Percentiles rank a stretch among this genome's conserved stretches.
Evolutionary conservation across 2,329 filamentous ascomycete species (phyloP).

Genomic region (Botrytis byssoidea): DNA sequence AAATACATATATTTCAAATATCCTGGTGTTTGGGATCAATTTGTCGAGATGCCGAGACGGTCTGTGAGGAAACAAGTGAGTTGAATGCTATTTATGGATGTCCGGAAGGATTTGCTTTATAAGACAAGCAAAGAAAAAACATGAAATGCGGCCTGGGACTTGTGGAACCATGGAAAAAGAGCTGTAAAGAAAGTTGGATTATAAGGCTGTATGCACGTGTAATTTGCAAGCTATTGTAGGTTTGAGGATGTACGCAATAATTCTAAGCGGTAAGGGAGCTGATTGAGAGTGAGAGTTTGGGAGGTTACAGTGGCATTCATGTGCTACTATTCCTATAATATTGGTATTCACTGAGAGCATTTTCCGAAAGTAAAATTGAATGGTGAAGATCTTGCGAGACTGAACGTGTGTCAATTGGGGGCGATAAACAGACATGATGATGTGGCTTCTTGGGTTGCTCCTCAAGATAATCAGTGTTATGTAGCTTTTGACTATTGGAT

Average conservation of each 20-base stretch:
- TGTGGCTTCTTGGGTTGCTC: not conserved
- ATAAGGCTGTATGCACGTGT: not conserved
- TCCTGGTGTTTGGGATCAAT: not conserved
- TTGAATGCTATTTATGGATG: constrained; percentile 1
- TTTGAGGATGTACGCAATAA: constrained; percentile 3
- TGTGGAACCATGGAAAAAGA: not conserved
- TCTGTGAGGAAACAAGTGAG: not conserved
- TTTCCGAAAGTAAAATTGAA: not conserved
- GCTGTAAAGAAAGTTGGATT: not conserved
- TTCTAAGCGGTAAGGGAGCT: not conserved
- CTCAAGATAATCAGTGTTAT: not conserved
- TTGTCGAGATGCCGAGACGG: not conserved
- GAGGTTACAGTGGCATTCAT: not conserved
- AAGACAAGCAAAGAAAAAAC: not conserved
- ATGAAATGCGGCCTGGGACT: not conserved
- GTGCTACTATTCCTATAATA: not conserved
- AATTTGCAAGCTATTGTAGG: not conserved
- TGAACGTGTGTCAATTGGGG: constrained; percentile 1
- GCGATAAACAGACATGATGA: constrained; percentile 12
- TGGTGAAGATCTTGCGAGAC: not conserved
- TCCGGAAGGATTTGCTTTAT: not conserved
- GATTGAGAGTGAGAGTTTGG: not conserved
- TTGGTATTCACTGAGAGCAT: not conserved
- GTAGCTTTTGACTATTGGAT: constrained; percentile 4
- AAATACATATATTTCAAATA: not conserved